Base-by-base conservation (phyloP, 768 basidiomycete genomes). In the Gyrodon lividus region DNA sequence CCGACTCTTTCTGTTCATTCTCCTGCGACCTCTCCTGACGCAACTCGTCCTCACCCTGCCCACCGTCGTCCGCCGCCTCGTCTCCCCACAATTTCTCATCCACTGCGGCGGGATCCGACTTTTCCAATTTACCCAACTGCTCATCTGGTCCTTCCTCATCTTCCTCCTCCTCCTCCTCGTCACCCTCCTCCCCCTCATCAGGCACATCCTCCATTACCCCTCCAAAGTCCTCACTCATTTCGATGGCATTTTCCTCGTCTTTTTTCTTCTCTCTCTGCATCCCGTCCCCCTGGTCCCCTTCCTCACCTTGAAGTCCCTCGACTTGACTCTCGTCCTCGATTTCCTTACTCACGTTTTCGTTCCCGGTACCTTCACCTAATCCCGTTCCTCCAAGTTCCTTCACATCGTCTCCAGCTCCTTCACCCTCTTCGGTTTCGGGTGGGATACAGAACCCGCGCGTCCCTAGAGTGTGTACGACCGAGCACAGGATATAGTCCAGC, bases 11-110 rank as follows among this genome's bases (percentile, higher is more conserved):
- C 60, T 2, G 72, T 67, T 63, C 72, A 72, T 60, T 43, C 37
- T 76, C 68, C 46, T 74, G 72, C 33, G 84, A 82, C 58, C 76
- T 79, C 55, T 89, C 84, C 55, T 88, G 72, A 49, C 83, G 72
- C 20, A 78, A 72, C 64, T 84, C 81, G 41, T 82, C 79, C 40
- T 84, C 77, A 23, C 69, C 69, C n/a, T 75, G 67, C 19, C 77
- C 71, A 13, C 76, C 77, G 23, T 80, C 75, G 4, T 81, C 77
- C 12, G 80, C 81, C 44, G 75, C 69, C 59, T 96, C 87, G 56
- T 95, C 90, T 17, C 89, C 93, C 96, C 97, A 98, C 58, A 99
- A 74, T 73, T 98, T 98, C 72, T 99, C 96, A 63, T 98, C 96
- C 14, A 97, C 81, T 0, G 86, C 85, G 22, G 82, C 77, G 8